Conservation (phyloP, 495 filamentous ascomycete genomes). For the Xylaria scruposa region DNA sequence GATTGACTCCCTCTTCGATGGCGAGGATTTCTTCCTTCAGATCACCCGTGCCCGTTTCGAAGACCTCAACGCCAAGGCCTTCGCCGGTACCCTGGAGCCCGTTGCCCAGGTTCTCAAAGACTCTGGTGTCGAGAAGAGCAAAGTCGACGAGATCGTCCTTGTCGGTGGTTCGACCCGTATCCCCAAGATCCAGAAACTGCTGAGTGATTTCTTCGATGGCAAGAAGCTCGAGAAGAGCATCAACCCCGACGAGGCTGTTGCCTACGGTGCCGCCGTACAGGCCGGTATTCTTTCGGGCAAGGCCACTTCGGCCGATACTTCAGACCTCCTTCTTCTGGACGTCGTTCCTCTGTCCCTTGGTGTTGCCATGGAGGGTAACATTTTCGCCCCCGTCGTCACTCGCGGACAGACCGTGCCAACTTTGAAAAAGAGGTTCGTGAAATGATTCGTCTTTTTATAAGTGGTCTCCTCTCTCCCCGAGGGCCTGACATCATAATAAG, state of each 20-base stretch:
- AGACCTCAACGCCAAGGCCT: conserved; percentile 96
- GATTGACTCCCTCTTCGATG: conserved; percentile 98
- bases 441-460: background rate
- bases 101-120: conserved; percentile 99
- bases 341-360: conserved; percentile 97
- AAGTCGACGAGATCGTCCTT: conserved; percentile 96
- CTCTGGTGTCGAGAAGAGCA: conserved; percentile 90
- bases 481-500: background rate
- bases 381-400: conserved; percentile 94
- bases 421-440: conserved; percentile 76
- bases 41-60: conserved; percentile 99
- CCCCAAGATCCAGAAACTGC: conserved; percentile 96
- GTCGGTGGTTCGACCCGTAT: conserved; percentile 99
- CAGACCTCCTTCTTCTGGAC: conserved; percentile 94
- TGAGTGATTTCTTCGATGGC: conserved; percentile 97
- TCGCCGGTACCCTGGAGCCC: conserved; percentile 94
- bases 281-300: conserved; percentile 98
- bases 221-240: conserved; percentile 99
- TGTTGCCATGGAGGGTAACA: conserved; percentile 99
- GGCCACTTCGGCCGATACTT: conserved; percentile 91
- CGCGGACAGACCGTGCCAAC: conserved; percentile 92
- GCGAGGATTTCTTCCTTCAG: conserved; percentile 97
- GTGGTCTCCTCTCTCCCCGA: too few relatives aligned
- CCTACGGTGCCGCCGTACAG: conserved; percentile 98
- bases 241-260: conserved; percentile 99